Percentiles rank a stretch among this genome's conserved stretches.
Conservation (phyloP, 768 basidiomycete genomes). For the Xanthoconium purpureum region DNA sequence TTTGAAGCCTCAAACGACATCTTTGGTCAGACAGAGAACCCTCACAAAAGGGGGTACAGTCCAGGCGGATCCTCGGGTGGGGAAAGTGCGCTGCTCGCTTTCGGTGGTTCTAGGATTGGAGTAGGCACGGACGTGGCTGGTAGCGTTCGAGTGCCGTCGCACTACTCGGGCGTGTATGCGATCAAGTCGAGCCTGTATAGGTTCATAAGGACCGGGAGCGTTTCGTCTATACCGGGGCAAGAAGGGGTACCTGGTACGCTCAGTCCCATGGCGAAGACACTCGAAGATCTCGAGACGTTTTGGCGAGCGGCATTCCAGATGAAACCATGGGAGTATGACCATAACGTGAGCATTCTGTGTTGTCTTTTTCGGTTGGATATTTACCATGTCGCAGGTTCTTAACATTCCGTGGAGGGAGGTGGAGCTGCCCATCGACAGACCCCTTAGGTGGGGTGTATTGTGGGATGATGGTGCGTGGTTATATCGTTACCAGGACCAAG, state of each 20-base stretch:
- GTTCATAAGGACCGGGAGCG: slow-evolving; percentile 52
- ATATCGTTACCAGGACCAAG: background rate
- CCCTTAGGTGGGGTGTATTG: slow-evolving; percentile 59
- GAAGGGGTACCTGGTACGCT: slow-evolving; percentile 53
- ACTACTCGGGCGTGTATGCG: slow-evolving; percentile 63
- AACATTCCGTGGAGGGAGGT: slow-evolving; percentile 37
- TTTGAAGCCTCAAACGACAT: slow-evolving; percentile 56
- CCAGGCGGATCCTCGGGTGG: slow-evolving; percentile 72
- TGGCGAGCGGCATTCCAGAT: slow-evolving; percentile 60
- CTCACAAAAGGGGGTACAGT: slow-evolving; percentile 50
- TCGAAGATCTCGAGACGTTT: slow-evolving; percentile 62
- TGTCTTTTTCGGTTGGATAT: no score
- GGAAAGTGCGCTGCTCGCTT: slow-evolving; percentile 60
- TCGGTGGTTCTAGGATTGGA: slow-evolving; percentile 58
- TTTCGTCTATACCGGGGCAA: slow-evolving; percentile 48
- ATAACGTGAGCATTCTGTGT: slow-evolving; percentile 31
- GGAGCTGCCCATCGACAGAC: slow-evolving; percentile 45
- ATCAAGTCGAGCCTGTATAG: slow-evolving; percentile 57
- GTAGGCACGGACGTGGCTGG: slow-evolving; percentile 72
- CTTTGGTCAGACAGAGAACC: slow-evolving; percentile 60
- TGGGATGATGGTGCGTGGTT: slow-evolving; percentile 54
- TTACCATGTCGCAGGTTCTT: slow-evolving; percentile 23
- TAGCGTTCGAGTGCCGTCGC: slow-evolving; percentile 62
- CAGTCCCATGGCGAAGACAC: slow-evolving; percentile 60
- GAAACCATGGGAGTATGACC: slow-evolving; percentile 68